phyloP scores from a whole-genome alignment of 2,329 filamentous ascomycete species.

The Apiospora sp. region DNA sequence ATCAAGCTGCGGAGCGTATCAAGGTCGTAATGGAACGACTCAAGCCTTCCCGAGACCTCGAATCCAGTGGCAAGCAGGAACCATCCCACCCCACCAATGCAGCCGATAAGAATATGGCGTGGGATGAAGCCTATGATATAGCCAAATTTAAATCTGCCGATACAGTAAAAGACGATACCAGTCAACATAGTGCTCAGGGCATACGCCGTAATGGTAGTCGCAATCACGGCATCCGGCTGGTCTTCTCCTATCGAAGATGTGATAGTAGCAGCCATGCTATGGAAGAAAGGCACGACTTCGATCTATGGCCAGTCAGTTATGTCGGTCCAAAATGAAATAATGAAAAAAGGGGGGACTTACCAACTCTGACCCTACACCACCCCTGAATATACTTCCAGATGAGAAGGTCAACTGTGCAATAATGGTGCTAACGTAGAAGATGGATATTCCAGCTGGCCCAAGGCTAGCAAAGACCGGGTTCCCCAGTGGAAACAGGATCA shows the following conservation, averaged over 20 bases:
- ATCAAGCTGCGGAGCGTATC: slow-evolving; percentile 80
- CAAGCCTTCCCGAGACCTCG: slow-evolving; percentile 88
- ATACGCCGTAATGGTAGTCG: slow-evolving; percentile 93
- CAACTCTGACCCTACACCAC: slow-evolving; percentile 94
- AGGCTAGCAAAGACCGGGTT: slow-evolving; percentile 85
- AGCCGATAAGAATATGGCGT: slow-evolving; percentile 93
- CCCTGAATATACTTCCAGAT: slow-evolving; percentile 84
- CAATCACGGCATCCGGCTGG: slow-evolving; percentile 84
- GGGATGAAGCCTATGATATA: slow-evolving; percentile 97
- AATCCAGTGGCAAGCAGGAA: slow-evolving; percentile 92
- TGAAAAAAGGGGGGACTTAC: slow-evolving; percentile 49
- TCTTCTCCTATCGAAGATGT: slow-evolving; percentile 79
- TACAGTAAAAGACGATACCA: slow-evolving; percentile 87
- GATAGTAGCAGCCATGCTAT: slow-evolving; percentile 96
- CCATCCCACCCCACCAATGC: slow-evolving; percentile 96
- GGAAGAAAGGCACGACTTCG: slow-evolving; percentile 98
- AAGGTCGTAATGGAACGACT: slow-evolving; percentile 83
- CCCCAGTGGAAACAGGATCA: slow-evolving; percentile 94
- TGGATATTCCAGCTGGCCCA: slow-evolving; percentile 93
- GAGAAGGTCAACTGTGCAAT: slow-evolving; percentile 92
- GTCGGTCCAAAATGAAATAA: neutral
- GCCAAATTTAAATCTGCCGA: slow-evolving; percentile 87
- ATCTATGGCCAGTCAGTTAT: slow-evolving; percentile 62
- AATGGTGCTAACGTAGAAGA: slow-evolving; percentile 98
- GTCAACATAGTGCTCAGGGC: slow-evolving; percentile 91